Evolutionary conservation across 176 grass and related monocot species (phyloP), one percentile per base, ranked within the genome.

Genomic region (Oryza meridionalis): DNA sequence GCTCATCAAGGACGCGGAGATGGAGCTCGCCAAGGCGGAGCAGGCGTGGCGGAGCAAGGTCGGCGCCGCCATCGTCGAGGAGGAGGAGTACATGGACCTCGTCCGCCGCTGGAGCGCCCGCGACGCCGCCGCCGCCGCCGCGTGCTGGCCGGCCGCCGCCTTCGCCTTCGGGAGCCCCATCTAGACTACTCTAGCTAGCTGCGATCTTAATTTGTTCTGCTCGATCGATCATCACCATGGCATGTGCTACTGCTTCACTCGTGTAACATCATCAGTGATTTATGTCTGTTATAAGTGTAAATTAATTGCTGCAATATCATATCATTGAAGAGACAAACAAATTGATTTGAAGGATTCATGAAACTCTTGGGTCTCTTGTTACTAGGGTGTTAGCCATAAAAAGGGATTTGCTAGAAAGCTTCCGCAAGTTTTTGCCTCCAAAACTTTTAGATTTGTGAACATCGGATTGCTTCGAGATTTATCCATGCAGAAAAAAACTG

Each of bases 1-100:
- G 17, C 71, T 95, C 37, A 91, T 95, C 67, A 90, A 90, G 78
- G 95, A 95, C 70, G 91, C 90, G 12, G 95, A 98, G 87, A 82
- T 86, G 65, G 95, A 98, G 87, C 90, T 98, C 24, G 85, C 84
- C 37, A 88, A 93, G 87, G 89, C 88, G 2, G 88, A 88, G 82
- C 89, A 93, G 81, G 82, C 84, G 6, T 93, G 90, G 92, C 93
- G 83, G 82, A 94, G 90, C 69, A 91, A 87, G 84, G 79, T 89
- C 35, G 95, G 83, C 72, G 95, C 86, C 38, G 89, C 91, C 70
- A 82, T 95, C 2, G 46, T 98, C 0, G 95, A 98, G 87, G 92
- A 90, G 63, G 90, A 93, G 82, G 95, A 98, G 85, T 92, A 93
- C 76, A 92, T 93, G 86, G 92, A 98, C 35, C 81, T 98, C 19